Evolutionary conservation across 345 rosid genomes (phyloP).

Genomic region (Isatis tinctoria): DNA sequence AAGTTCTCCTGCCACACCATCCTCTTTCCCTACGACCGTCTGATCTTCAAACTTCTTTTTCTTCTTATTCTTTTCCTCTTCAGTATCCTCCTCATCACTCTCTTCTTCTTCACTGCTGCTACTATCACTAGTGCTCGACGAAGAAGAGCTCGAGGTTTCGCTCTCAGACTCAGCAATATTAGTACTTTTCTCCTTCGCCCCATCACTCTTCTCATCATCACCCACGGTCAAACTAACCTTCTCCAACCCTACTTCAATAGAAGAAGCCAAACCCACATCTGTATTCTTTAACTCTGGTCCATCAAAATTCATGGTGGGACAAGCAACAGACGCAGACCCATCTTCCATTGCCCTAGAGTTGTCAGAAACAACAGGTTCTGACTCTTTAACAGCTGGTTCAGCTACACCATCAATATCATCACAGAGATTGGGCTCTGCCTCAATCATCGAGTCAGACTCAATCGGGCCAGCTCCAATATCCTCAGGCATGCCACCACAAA

Average conservation of each 20-base stretch:
- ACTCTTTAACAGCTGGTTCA: constrained; percentile 11
- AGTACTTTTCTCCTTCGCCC: constrained; percentile 29
- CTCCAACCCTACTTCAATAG: constrained; percentile 47
- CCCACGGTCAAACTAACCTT: constrained; percentile 42
- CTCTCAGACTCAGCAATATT: constrained; percentile 37
- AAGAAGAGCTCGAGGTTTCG: constrained; percentile 41
- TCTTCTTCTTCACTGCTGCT: constrained; percentile 31
- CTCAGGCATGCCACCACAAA: not conserved
- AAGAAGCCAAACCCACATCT: constrained; percentile 32
- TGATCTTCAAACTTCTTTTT: constrained; percentile 8
- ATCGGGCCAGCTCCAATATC: not conserved
- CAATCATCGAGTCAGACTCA: constrained; percentile 12
- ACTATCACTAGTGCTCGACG: constrained; percentile 40
- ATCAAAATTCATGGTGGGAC: constrained; percentile 32
- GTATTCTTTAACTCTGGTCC: constrained; percentile 28
- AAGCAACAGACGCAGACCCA: constrained; percentile 1
- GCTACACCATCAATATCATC: constrained; percentile 4
- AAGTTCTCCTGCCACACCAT: constrained; percentile 18
- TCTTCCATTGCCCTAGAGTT: constrained; percentile 15
- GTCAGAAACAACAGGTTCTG: not conserved
- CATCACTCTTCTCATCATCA: constrained; percentile 20
- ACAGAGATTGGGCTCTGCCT: constrained; percentile 17
- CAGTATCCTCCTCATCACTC: constrained; percentile 25
- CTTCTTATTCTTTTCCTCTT: constrained; percentile 19
- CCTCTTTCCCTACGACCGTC: constrained; percentile 4